A percentile compares a stretch with the other conserved stretches of the same genome.
These are phyloP conservation scores for Colletotrichum simmondsii DNA, from an alignment of 2,329 filamentous ascomycete species.

Conservation along the genomic window DNA sequence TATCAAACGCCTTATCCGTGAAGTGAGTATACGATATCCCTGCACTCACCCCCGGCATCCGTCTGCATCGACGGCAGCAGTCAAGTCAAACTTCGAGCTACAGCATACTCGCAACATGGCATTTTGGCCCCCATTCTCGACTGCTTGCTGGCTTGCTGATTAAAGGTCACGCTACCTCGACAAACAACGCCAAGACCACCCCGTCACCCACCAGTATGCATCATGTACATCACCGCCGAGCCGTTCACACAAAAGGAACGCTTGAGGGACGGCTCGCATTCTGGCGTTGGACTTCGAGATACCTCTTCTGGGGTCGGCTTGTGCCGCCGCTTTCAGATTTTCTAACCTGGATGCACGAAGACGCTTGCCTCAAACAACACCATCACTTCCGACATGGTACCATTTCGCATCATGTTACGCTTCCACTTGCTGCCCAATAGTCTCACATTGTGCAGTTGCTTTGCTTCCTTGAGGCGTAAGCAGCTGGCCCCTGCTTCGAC, in stretches of 20 bases:
- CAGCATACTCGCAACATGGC: background rate
- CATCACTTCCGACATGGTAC: background rate
- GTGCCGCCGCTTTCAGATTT: background rate
- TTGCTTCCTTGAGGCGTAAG: background rate
- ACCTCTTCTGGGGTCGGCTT: background rate
- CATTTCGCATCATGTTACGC: background rate
- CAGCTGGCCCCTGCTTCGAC: background rate
- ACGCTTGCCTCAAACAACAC: background rate
- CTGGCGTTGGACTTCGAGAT: slow-evolving; percentile 7
- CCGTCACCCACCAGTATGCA: slow-evolving; percentile 8
- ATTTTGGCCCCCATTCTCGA: background rate
- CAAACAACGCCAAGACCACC: background rate
- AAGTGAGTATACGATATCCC: background rate
- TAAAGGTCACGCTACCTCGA: slow-evolving; percentile 11
- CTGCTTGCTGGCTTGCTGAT: slow-evolving; percentile 18
- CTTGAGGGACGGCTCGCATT: background rate
- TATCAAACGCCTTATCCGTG: background rate
- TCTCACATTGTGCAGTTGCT: background rate
- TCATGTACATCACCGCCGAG: slow-evolving; percentile 18
- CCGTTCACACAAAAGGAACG: background rate
- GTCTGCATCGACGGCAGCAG: background rate
- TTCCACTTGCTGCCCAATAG: background rate
- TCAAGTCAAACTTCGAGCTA: background rate
- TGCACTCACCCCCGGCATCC: slow-evolving; percentile 10
- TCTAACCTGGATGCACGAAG: background rate